Percentiles rank a stretch among this genome's conserved stretches.
Conservation (phyloP, 768 basidiomycete genomes). For the Sporobolomyces pararoseus region DNA sequence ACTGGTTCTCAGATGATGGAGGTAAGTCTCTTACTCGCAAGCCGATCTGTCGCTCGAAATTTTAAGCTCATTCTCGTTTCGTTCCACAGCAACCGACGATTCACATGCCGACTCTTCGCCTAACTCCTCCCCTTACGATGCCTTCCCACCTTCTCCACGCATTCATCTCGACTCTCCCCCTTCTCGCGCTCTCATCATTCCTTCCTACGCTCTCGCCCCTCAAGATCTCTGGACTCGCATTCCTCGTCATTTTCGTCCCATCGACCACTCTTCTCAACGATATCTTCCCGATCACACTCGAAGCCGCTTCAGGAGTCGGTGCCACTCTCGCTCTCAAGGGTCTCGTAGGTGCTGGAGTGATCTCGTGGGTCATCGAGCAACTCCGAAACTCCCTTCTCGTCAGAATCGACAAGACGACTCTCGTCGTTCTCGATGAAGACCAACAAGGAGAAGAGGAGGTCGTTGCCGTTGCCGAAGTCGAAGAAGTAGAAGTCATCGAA, state of each 20-base stretch:
- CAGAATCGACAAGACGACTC: slow-evolving; percentile 9
- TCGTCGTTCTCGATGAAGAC: slow-evolving; percentile 10
- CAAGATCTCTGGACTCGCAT: not conserved
- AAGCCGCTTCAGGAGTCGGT: slow-evolving; percentile 6
- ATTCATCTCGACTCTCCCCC: slow-evolving; percentile 8
- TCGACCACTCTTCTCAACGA: slow-evolving; percentile 19
- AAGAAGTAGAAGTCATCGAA: slow-evolving; percentile 12
- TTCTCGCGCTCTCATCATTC: slow-evolving; percentile 9
- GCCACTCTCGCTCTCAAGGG: slow-evolving; percentile 11
- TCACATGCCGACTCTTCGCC: slow-evolving; percentile 14
- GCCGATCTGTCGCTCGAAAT: too few species aligned
- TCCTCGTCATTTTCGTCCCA: slow-evolving; percentile 5
- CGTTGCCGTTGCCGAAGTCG: slow-evolving; percentile 16
- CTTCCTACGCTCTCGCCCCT: slow-evolving; percentile 9
- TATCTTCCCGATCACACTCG: slow-evolving; percentile 16
- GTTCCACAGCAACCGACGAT: slow-evolving; percentile 19
- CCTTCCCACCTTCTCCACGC: slow-evolving; percentile 4
- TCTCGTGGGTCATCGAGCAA: slow-evolving; percentile 14
- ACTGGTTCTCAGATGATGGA: slow-evolving; percentile 30
- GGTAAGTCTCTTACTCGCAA: slow-evolving; percentile 16
- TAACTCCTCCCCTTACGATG: slow-evolving; percentile 6
- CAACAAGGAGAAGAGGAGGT: slow-evolving; percentile 6
- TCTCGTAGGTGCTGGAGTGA: slow-evolving; percentile 6
- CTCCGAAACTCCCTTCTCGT: slow-evolving; percentile 1
- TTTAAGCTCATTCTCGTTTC: too few species aligned